Percentiles rank a stretch among this genome's conserved stretches.
Evolutionary conservation across 305 asterid species (phyloP).

Genomic region (Euphrasia arctica): DNA sequence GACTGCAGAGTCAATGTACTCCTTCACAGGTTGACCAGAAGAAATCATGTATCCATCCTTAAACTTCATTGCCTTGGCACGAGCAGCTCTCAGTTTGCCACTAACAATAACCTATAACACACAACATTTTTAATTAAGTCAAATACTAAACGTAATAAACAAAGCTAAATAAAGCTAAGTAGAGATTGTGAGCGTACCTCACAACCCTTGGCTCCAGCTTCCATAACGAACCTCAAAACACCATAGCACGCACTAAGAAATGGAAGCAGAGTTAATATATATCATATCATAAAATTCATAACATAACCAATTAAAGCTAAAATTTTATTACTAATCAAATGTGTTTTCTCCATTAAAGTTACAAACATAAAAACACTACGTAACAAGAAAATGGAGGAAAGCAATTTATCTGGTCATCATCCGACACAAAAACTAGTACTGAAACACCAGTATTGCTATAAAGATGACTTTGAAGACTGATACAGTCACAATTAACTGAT

Average conservation of each 20-base stretch:
- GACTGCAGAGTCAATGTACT: conserved; percentile 49
- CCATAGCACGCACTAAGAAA: conserved; percentile 53
- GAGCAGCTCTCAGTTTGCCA: conserved; percentile 51
- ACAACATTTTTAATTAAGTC: neutral
- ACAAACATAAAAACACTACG: neutral
- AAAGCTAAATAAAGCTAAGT: neutral
- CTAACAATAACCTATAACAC: conserved; percentile 46
- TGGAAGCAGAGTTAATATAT: neutral
- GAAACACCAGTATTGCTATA: conserved; percentile 44
- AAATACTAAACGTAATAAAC: neutral
- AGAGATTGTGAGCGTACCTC: conserved; percentile 30
- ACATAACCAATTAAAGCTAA: neutral
- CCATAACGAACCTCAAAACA: conserved; percentile 51
- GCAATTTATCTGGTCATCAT: neutral
- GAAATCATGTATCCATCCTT: conserved; percentile 58
- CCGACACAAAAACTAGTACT: conserved; percentile 10
- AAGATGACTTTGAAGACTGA: conserved; percentile 30
- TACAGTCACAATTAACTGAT: neutral
- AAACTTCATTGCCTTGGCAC: conserved; percentile 58
- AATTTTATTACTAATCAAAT: neutral
- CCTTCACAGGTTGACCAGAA: conserved; percentile 57
- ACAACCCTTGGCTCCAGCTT: conserved; percentile 60
- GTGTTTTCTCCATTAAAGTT: neutral
- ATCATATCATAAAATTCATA: neutral
- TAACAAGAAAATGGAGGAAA: neutral